Conservation (phyloP, 139 green algal species). For the Yamagishiella unicocca region DNA sequence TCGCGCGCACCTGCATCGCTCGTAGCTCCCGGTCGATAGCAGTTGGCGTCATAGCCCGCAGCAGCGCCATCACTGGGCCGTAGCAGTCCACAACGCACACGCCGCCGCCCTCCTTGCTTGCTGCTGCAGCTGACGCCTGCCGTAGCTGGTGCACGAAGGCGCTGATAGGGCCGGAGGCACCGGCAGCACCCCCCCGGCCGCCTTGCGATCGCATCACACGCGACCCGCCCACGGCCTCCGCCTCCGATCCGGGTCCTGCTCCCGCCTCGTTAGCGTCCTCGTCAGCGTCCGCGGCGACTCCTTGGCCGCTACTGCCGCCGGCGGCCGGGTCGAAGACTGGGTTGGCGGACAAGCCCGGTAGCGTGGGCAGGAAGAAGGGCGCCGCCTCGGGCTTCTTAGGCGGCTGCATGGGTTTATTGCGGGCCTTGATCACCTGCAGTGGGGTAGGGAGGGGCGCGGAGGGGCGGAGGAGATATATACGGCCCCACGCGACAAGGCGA, state of each 20-base stretch:
- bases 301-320: neutral
- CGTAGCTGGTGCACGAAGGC: slow-evolving; percentile 66
- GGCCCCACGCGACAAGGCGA: too few species aligned
- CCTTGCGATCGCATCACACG: neutral
- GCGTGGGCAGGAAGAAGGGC: slow-evolving; percentile 98
- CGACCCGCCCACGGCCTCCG: neutral
- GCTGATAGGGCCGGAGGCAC: slow-evolving; percentile 6
- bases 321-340: slow-evolving; percentile 70
- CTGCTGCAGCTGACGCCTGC: neutral
- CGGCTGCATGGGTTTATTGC: slow-evolving; percentile 90
- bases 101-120: neutral
- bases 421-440: slow-evolving; percentile 85
- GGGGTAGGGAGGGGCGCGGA: too few species aligned
- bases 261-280: neutral
- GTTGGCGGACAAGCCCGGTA: slow-evolving; percentile 64
- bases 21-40: slow-evolving; percentile 83
- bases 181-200: neutral
- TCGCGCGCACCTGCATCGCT: slow-evolving; percentile 69
- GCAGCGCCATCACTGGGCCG: slow-evolving; percentile 59
- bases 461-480: too few species aligned
- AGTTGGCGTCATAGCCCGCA: slow-evolving; percentile 67
- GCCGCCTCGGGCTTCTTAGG: slow-evolving; percentile 94
- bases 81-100: slow-evolving; percentile 53
- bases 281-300: neutral
- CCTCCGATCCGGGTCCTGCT: neutral